Base-by-base conservation (phyloP, 2,329 filamentous ascomycete species). In the Botrytis medusae region DNA sequence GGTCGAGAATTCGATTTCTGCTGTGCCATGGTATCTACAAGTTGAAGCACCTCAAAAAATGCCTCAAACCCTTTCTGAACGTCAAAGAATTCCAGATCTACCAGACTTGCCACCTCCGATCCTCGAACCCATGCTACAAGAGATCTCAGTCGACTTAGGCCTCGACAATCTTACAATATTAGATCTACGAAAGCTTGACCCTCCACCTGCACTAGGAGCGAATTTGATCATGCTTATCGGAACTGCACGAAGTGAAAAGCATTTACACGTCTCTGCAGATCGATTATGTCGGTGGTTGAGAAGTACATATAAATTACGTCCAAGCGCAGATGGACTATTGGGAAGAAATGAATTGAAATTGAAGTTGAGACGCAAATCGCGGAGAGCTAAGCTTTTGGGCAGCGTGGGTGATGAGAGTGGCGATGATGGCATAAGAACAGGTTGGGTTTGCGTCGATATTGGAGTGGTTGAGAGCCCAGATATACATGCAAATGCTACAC, bases 371-470 rank as follows among this genome's bases (percentile, higher is more conserved):
- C 87, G 96, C 60, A 92, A 95, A 81, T 90, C 92, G 12, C 93
- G 93, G 81, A 91, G 92, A 78, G 92, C 94, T 46, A 94, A 93
- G 81, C 85, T 98, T 74, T 84, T 97, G 77, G 94, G 93, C 22
- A 92, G 90, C n/a, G 83, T 85, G 64, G 85, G 89, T 9, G 88
- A 89, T 18, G 86, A 87, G 22, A 87, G 87, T 65, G 84, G 87
- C 1, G 95, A 97, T 78, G 93, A 98, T 79, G 95, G 95, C 3
- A 93, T 97, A 70, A 91, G 92, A 20, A 98, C 95, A 0, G 95
- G 94, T 16, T 99, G 96, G 96, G 92, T 99, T 32, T 99, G 96
- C 82, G 93, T 98, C 74, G 97, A 97, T 80, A 88, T 96, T 16
- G 93, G 93, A 7, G 88, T 88, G 25, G 86, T 94, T 1, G 88